Conservation (phyloP, 1,284 basidiomycete species). For the Naganishia liquefaciens region DNA sequence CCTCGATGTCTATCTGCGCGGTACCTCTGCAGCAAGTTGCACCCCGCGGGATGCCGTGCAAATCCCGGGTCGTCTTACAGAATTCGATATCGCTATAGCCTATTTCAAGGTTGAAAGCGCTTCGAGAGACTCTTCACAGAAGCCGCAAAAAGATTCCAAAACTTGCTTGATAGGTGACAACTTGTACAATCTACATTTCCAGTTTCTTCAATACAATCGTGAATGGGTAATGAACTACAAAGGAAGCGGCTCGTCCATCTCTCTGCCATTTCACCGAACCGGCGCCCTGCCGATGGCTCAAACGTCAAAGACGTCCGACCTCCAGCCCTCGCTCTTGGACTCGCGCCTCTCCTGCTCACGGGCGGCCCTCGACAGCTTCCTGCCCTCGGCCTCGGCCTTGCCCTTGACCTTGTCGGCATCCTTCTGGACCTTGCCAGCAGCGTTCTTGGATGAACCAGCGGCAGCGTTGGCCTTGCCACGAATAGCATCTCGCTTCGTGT, state of each 20-base stretch:
- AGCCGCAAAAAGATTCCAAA: no score
- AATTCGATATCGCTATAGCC: no score
- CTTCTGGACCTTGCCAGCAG: conserved; percentile 41
- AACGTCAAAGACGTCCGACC: conserved; percentile 47
- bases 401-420: conserved; percentile 48
- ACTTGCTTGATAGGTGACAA: neutral
- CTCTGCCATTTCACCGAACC: neutral
- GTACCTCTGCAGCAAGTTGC: no score
- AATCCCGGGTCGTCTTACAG: no score
- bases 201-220: conserved; percentile 12
- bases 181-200: neutral
- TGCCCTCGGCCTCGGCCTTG: conserved; percentile 48
- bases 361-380: conserved; percentile 45
- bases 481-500: conserved; percentile 45
- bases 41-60: no score
- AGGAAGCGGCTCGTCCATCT: neutral
- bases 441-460: conserved; percentile 37
- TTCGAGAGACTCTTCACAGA: no score
- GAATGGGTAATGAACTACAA: conserved; percentile 13
- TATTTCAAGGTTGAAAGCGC: no score
- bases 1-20: no score
- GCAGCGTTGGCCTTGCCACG: conserved; percentile 41
- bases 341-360: conserved; percentile 49
- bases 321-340: conserved; percentile 53
- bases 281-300: neutral